phyloP scores from a whole-genome alignment of 169 alveolate species.

The Fabrea salina region DNA sequence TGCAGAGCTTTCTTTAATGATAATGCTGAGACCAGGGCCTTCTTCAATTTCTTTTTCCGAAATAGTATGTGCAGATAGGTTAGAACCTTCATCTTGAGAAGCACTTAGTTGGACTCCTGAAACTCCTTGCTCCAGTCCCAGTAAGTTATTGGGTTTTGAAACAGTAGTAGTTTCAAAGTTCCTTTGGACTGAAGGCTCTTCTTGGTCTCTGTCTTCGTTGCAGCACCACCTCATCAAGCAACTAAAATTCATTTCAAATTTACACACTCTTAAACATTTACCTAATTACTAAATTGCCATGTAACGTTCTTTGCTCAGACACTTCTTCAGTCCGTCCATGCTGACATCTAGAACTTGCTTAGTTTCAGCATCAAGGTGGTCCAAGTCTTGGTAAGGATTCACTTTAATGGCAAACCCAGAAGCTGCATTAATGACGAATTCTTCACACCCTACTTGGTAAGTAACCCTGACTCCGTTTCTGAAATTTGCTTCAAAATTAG shows the following conservation, averaged over 20 bases:
- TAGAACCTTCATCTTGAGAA: slow-evolving; percentile 25
- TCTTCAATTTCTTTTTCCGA: slow-evolving; percentile 34
- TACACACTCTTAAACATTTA: too few relatives aligned
- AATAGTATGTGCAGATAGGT: too few relatives aligned
- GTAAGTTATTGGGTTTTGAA: too few relatives aligned
- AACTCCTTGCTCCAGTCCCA: too few relatives aligned
- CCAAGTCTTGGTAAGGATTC: slow-evolving; percentile 1
- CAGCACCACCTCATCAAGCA: too few relatives aligned
- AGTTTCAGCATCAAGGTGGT: background rate
- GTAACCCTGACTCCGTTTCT: slow-evolving; percentile 18
- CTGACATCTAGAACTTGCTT: background rate
- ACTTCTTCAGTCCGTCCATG: slow-evolving; percentile 30
- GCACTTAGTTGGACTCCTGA: too few relatives aligned
- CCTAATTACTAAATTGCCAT: too few relatives aligned
- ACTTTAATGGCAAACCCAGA: background rate
- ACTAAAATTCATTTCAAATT: too few relatives aligned
- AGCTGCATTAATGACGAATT: background rate
- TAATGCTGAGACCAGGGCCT: slow-evolving; percentile 21
- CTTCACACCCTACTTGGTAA: slow-evolving; percentile 26
- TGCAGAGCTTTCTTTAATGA: slow-evolving; percentile 29
- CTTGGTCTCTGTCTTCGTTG: slow-evolving; percentile 17
- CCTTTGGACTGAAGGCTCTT: slow-evolving; percentile 24
- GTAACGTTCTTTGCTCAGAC: slow-evolving; percentile 13
- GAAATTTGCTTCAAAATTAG: slow-evolving; percentile 34
- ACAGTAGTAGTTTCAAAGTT: too few relatives aligned